Conservation (phyloP, 371 early-diverging fungal genomes). For the Apophysomyces trapeziformis region DNA sequence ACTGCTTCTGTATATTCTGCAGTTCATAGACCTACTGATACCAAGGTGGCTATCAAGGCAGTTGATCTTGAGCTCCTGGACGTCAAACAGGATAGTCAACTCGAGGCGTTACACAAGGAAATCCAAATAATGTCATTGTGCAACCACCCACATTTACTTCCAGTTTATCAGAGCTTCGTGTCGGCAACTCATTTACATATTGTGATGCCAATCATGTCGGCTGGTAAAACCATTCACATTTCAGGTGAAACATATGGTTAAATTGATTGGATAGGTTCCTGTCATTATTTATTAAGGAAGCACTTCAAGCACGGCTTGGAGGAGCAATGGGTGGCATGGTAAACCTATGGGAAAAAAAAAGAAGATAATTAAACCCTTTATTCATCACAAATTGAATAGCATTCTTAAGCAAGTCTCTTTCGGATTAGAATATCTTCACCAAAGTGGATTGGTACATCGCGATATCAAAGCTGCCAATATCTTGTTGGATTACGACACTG, state of each 20-base stretch:
- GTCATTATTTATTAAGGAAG: constrained; percentile 39
- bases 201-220: constrained; percentile 70
- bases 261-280: constrained; percentile 34
- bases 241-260: not conserved
- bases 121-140: constrained; percentile 78
- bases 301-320: constrained; percentile 34
- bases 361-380: not conserved
- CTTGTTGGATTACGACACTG: constrained; percentile 76
- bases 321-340: constrained; percentile 43
- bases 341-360: not conserved
- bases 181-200: constrained; percentile 61
- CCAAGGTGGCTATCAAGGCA: constrained; percentile 45
- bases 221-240: constrained; percentile 44
- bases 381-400: constrained; percentile 17
- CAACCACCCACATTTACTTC: constrained; percentile 68
- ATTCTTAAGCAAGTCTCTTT: constrained; percentile 86
- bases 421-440: constrained; percentile 92
- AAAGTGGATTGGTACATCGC: constrained; percentile 91
- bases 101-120: constrained; percentile 56
- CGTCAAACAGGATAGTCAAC: constrained; percentile 27
- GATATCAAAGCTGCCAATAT: constrained; percentile 96
- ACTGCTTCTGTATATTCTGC: constrained; percentile 49
- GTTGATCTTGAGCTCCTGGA: constrained; percentile 37
- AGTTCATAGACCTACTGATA: constrained; percentile 31
- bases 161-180: constrained; percentile 71